These are phyloP conservation scores for Priceomyces castillae DNA, from an alignment of 805 yeast species.

Conservation along the genomic window DNA sequence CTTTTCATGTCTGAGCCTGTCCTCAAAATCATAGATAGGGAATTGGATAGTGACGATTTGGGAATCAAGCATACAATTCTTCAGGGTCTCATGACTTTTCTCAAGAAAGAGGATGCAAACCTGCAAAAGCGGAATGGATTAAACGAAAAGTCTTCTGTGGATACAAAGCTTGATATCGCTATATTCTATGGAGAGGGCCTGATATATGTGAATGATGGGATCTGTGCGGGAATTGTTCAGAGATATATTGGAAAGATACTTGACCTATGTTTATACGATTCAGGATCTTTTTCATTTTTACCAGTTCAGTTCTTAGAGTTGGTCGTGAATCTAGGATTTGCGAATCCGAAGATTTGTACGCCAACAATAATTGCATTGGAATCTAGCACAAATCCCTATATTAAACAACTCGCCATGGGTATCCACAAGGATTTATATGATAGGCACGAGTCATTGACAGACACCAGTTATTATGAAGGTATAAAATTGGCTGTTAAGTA, in stretches of 20 bases:
- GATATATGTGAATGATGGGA: constrained; percentile 58
- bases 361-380: constrained; percentile 71
- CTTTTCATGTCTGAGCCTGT: constrained; percentile 60
- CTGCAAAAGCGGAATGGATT: constrained; percentile 41
- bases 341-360: constrained; percentile 68
- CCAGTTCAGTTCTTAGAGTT: constrained; percentile 56
- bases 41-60: constrained; percentile 36
- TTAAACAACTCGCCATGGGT: constrained; percentile 48
- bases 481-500: constrained; percentile 52
- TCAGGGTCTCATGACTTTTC: constrained; percentile 56
- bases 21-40: constrained; percentile 49
- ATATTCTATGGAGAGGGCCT: constrained; percentile 54
- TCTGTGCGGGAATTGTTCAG: constrained; percentile 71
- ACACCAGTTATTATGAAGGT: constrained; percentile 63
- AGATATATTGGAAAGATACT: constrained; percentile 53
- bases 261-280: constrained; percentile 45
- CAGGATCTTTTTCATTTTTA: constrained; percentile 44
- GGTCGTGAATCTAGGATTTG: constrained; percentile 63
- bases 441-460: constrained; percentile 71
- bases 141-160: constrained; percentile 33
- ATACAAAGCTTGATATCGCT: constrained; percentile 39
- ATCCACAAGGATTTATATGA: constrained; percentile 57
- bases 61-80: constrained; percentile 51
- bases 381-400: constrained; percentile 44
- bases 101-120: constrained; percentile 53